Percentiles rank a stretch among this genome's conserved stretches.
phyloP scores from a whole-genome alignment of 352 stramenopile genomes.

The Globisporangium irregulare region DNA sequence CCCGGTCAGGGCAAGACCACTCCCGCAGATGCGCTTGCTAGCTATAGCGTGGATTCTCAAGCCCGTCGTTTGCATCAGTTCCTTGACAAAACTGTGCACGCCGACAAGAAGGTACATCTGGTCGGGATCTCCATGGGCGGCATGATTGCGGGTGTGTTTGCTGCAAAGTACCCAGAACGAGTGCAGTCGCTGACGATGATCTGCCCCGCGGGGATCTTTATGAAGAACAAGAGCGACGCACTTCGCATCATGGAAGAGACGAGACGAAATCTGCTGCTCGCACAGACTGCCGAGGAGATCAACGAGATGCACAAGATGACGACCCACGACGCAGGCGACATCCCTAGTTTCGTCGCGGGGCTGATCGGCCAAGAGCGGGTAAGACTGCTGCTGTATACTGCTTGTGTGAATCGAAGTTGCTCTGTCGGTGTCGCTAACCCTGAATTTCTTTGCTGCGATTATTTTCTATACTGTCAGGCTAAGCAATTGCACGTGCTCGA shows the following conservation, averaged over 20 bases:
- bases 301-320: conserved; percentile 52
- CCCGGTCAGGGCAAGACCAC: conserved; percentile 60
- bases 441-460: background rate
- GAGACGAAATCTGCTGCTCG: conserved; percentile 62
- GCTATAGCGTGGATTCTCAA: conserved; percentile 55
- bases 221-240: conserved; percentile 58
- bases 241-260: conserved; percentile 59
- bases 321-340: conserved; percentile 24
- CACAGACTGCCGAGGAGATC: conserved; percentile 55
- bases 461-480: background rate
- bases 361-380: conserved; percentile 41
- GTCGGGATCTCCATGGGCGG: conserved; percentile 77
- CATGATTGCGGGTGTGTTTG: conserved; percentile 71
- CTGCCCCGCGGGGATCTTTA: conserved; percentile 66
- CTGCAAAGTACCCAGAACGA: conserved; percentile 50
- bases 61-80: conserved; percentile 56
- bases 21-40: conserved; percentile 37
- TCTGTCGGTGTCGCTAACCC: background rate
- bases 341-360: conserved; percentile 36
- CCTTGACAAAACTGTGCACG: conserved; percentile 40
- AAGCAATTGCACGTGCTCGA: conserved; percentile 49
- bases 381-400: background rate
- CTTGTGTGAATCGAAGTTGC: background rate
- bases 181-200: conserved; percentile 70
- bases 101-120: conserved; percentile 62